phyloP scores from a whole-genome alignment of 495 filamentous ascomycete genomes.

The Talaromyces wortmannii region DNA sequence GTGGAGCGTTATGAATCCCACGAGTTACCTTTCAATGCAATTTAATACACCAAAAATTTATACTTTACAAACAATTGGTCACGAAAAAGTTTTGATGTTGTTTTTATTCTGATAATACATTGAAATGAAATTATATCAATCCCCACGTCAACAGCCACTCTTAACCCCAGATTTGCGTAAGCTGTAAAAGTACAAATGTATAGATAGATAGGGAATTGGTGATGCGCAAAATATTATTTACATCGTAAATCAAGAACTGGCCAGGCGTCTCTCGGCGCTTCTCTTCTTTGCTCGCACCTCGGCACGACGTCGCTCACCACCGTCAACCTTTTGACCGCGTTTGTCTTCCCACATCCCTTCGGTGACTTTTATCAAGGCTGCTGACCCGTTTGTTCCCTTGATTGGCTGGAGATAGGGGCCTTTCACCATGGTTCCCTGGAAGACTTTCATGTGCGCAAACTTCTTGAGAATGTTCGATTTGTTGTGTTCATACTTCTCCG shows the following conservation, averaged over 20 bases:
- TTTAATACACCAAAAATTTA: not conserved
- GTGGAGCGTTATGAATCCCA: not conserved
- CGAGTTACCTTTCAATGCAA: not conserved
- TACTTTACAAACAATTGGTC: not conserved
- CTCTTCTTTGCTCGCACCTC: conserved; percentile 71
- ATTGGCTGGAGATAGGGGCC: conserved; percentile 64
- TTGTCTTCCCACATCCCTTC: conserved; percentile 86
- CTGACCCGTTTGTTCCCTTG: conserved; percentile 52
- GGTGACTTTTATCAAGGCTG: conserved; percentile 57
- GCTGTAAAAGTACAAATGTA: not conserved
- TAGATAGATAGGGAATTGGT: no score
- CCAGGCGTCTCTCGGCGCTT: conserved; percentile 40
- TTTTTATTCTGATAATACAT: no score
- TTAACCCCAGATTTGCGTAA: not conserved
- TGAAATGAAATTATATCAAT: no score
- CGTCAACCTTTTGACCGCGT: conserved; percentile 87
- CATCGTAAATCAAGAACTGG: conserved; percentile 10
- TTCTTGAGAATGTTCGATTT: conserved; percentile 31
- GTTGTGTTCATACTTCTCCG: conserved; percentile 31
- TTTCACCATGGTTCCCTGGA: conserved; percentile 54
- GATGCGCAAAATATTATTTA: not conserved
- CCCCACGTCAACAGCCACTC: no score
- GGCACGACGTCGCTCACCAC: conserved; percentile 83
- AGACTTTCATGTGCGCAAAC: conserved; percentile 58
- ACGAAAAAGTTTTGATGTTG: no score